phyloP scores from a whole-genome alignment of 495 filamentous ascomycete species.

The Penicillium salamii region DNA sequence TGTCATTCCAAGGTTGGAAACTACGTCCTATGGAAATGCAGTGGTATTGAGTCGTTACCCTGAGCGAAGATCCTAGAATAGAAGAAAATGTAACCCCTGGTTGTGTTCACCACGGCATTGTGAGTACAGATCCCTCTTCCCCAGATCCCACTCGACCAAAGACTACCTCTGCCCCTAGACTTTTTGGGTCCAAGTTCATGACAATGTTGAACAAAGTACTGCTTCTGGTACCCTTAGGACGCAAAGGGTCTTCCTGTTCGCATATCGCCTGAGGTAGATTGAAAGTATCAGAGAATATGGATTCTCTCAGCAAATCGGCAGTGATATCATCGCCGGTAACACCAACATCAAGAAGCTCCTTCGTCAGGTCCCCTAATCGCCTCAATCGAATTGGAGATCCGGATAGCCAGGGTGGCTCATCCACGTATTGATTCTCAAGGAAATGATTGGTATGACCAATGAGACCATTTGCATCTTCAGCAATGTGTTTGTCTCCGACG shows the following conservation, averaged over 20 bases:
- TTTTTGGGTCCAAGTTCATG: conserved; percentile 30
- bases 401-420: conserved; percentile 51
- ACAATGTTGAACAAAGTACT: conserved; percentile 38
- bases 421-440: conserved; percentile 44
- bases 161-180: conserved; percentile 31
- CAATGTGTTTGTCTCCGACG: conserved; percentile 48
- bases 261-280: conserved; percentile 37
- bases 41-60: too few relatives aligned
- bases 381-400: conserved; percentile 51
- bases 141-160: conserved; percentile 30
- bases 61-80: too few relatives aligned
- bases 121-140: conserved; percentile 25
- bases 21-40: too few relatives aligned
- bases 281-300: conserved; percentile 34
- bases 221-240: conserved; percentile 15
- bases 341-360: conserved; percentile 23
- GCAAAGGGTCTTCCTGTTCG: conserved; percentile 21
- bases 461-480: conserved; percentile 42
- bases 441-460: conserved; percentile 66
- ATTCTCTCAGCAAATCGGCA: conserved; percentile 22
- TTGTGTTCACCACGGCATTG: conserved; percentile 23
- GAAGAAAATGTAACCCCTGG: not conserved
- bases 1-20: too few relatives aligned
- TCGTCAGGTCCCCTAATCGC: conserved; percentile 40
- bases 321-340: conserved; percentile 20